A percentile compares a stretch with the other conserved stretches of the same genome.
phyloP scores from a whole-genome alignment of 2,329 filamentous ascomycete genomes.

The Graphilbum fragrans region DNA sequence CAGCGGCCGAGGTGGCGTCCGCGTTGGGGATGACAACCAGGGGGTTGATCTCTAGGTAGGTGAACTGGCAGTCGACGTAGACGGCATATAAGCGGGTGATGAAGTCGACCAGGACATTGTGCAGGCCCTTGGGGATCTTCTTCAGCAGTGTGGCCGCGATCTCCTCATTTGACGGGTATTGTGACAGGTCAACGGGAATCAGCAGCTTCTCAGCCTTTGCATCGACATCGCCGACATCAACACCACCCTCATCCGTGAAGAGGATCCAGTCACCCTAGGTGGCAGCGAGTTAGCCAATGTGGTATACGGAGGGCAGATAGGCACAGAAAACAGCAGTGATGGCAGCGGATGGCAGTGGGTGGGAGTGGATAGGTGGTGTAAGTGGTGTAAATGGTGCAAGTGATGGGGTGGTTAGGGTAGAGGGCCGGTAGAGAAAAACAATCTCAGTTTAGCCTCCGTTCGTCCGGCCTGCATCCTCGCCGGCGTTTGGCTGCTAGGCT shows the following conservation, averaged over 20 bases:
- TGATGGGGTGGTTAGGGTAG: not conserved
- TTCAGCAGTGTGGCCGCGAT: slow-evolving; percentile 76
- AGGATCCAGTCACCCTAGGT: slow-evolving; percentile 94
- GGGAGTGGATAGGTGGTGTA: not conserved
- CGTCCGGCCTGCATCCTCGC: slow-evolving; percentile 19
- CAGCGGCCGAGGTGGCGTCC: slow-evolving; percentile 80
- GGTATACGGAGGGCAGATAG: not conserved
- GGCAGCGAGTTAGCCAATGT: not conserved
- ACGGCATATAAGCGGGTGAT: slow-evolving; percentile 96
- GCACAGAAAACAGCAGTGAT: not conserved
- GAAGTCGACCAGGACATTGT: slow-evolving; percentile 98
- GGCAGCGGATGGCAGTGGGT: not conserved
- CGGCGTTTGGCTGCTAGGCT: not conserved
- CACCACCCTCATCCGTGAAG: slow-evolving; percentile 98
- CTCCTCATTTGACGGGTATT: slow-evolving; percentile 94
- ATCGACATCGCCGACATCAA: slow-evolving; percentile 98
- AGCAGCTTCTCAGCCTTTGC: slow-evolving; percentile 98
- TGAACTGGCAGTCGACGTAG: slow-evolving; percentile 99
- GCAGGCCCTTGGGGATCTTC: slow-evolving; percentile 88
- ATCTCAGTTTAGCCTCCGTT: slow-evolving; percentile 31
- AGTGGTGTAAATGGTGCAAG: slow-evolving; percentile 1
- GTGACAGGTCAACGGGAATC: slow-evolving; percentile 84
- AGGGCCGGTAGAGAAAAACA: slow-evolving; percentile 9
- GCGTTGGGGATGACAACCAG: slow-evolving; percentile 94
- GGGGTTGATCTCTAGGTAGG: slow-evolving; percentile 99